A percentile compares a stretch with the other conserved stretches of the same genome.
These are phyloP conservation scores for Tolypocladium guangdongense DNA, from an alignment of 2,329 filamentous ascomycete genomes.

Conservation along the genomic window DNA sequence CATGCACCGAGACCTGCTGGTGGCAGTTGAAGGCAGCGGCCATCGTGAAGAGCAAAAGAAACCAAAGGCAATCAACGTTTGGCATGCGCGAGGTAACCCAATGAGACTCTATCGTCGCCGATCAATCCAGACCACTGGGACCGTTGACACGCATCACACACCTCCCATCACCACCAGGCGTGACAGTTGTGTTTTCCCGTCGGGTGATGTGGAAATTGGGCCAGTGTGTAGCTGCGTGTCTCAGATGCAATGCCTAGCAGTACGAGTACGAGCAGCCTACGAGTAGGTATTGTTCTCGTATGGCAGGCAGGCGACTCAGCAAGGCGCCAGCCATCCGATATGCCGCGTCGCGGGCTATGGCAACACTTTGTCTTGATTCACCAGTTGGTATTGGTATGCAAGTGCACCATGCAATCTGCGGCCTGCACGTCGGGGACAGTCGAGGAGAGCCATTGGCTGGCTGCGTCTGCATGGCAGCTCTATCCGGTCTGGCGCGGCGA, in stretches of 20 bases:
- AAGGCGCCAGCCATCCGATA: neutral
- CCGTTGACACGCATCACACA: slow-evolving; percentile 3
- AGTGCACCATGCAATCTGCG: neutral
- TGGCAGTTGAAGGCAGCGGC: no score
- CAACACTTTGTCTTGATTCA: neutral
- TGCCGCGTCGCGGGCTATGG: neutral
- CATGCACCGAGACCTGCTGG: no score
- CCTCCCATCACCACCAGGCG: no score
- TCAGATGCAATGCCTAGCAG: no score
- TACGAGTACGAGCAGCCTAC: no score
- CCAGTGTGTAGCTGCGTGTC: neutral
- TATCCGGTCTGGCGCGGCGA: neutral
- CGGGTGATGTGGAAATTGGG: neutral
- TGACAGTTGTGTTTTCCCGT: neutral
- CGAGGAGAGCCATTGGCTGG: neutral
- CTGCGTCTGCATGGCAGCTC: neutral
- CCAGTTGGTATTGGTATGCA: neutral
- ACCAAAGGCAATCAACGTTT: neutral
- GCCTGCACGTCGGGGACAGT: neutral
- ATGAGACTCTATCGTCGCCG: slow-evolving; percentile 3
- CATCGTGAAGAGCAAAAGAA: neutral
- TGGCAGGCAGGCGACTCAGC: neutral
- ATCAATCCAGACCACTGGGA: slow-evolving; percentile 7
- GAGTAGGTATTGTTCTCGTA: neutral
- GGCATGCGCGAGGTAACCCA: neutral